phyloP scores from a whole-genome alignment of 1,284 basidiomycete genomes.

The Sanghuangporus sanghuang region DNA sequence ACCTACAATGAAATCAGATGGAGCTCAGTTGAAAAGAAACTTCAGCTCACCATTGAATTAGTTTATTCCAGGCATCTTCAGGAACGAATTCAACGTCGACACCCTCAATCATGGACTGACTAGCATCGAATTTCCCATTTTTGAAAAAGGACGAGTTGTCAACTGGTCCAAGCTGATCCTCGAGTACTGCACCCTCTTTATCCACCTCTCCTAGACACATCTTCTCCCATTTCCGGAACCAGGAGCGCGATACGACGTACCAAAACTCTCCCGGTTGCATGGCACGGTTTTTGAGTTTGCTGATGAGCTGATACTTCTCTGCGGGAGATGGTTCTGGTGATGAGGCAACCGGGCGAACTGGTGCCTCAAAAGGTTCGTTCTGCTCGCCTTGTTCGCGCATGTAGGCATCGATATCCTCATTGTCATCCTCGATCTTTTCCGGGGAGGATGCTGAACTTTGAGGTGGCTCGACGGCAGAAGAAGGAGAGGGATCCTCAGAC shows the following conservation, averaged over 20 bases:
- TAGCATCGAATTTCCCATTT: constrained; percentile 43
- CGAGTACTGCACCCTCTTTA: constrained; percentile 58
- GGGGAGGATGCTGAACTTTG: constrained; percentile 23
- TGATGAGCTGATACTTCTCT: constrained; percentile 47
- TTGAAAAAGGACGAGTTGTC: constrained; percentile 65
- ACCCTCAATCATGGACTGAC: constrained; percentile 48
- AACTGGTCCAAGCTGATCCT: constrained; percentile 66
- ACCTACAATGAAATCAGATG: constrained; percentile 42
- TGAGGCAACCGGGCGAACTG: constrained; percentile 20
- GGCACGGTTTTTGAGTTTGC: constrained; percentile 37
- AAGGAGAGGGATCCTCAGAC: constrained; percentile 47
- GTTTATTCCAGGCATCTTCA: constrained; percentile 62
- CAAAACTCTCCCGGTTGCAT: constrained; percentile 69
- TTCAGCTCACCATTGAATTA: constrained; percentile 58
- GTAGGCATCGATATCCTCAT: constrained; percentile 54
- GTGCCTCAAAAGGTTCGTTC: constrained; percentile 25
- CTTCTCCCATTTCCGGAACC: constrained; percentile 73
- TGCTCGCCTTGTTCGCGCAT: constrained; percentile 64
- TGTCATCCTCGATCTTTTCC: constrained; percentile 35
- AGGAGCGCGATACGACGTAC: constrained; percentile 67
- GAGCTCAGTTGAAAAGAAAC: constrained; percentile 1
- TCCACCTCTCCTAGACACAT: constrained; percentile 62
- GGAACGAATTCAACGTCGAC: constrained; percentile 80
- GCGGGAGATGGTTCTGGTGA: constrained; percentile 27
- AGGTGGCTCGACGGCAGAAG: neutral